phyloP scores from a whole-genome alignment of 257 asterid species.

The Solanum etuberosum region DNA sequence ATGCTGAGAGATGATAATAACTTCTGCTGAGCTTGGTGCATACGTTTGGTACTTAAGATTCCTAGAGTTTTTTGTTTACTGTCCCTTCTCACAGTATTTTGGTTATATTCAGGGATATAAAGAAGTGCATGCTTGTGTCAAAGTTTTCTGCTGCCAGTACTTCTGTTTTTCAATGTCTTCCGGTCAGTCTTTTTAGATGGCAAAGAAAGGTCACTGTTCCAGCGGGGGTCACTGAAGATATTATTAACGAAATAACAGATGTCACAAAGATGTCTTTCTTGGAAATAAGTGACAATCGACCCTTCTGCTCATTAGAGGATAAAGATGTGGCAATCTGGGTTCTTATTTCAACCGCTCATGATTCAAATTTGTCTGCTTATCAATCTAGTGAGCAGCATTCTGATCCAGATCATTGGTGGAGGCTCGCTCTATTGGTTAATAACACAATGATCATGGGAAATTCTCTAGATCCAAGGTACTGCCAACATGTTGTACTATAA shows the following conservation, averaged over 20 bases:
- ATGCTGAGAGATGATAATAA: constrained; percentile 1
- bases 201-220: constrained; percentile 24
- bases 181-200: constrained; percentile 58
- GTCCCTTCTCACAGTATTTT: not conserved
- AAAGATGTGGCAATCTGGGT: constrained; percentile 71
- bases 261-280: constrained; percentile 47
- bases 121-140: constrained; percentile 50
- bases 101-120: constrained; percentile 52
- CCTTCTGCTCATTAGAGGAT: constrained; percentile 22
- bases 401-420: constrained; percentile 32
- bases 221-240: constrained; percentile 14
- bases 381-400: constrained; percentile 26
- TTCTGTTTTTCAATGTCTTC: constrained; percentile 50
- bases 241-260: constrained; percentile 41
- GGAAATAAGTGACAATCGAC: constrained; percentile 14
- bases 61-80: not conserved
- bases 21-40: not conserved
- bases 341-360: constrained; percentile 46
- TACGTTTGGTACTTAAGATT: not conserved
- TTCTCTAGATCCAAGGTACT: constrained; percentile 54
- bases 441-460: constrained; percentile 58
- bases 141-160: constrained; percentile 59
- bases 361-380: constrained; percentile 20
- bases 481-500: not conserved
- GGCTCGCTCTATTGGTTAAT: constrained; percentile 72